phyloP scores from a whole-genome alignment of 2,329 filamentous ascomycete species.

The Sporothrix schenckii region DNA sequence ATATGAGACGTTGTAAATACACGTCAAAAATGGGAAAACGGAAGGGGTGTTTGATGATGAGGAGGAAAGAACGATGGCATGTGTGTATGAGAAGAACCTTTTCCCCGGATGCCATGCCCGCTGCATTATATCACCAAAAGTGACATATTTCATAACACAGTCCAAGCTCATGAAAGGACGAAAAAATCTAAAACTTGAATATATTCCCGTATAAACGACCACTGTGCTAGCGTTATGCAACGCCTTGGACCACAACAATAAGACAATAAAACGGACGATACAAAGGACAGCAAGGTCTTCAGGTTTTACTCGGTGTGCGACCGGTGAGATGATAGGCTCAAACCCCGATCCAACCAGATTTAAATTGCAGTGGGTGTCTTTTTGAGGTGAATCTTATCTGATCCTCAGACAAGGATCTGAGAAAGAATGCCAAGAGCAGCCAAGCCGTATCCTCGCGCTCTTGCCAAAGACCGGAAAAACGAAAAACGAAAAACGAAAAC shows the following conservation, averaged over 20 bases:
- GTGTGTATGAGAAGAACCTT: neutral
- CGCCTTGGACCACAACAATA: neutral
- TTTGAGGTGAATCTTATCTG: slow-evolving; percentile 28
- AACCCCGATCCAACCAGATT: slow-evolving; percentile 17
- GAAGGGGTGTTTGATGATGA: neutral
- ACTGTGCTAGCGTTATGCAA: too few species aligned
- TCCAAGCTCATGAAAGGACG: too few species aligned
- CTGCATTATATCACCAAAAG: too few species aligned
- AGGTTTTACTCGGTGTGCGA: neutral
- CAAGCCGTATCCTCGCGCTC: neutral
- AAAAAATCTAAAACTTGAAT: too few species aligned
- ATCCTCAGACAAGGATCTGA: slow-evolving; percentile 19
- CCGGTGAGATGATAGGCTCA: neutral
- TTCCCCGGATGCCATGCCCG: neutral
- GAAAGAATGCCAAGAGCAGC: slow-evolving; percentile 8
- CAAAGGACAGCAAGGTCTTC: neutral
- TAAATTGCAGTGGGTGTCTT: neutral
- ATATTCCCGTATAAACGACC: too few species aligned
- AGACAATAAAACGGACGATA: neutral
- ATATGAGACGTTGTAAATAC: neutral
- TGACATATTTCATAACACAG: too few species aligned
- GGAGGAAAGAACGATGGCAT: neutral
- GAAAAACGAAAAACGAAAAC: neutral
- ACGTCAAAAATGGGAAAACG: neutral
- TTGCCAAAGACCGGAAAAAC: neutral